phyloP scores from a whole-genome alignment of 306 rosid species.

The Potentilla sterilis region DNA sequence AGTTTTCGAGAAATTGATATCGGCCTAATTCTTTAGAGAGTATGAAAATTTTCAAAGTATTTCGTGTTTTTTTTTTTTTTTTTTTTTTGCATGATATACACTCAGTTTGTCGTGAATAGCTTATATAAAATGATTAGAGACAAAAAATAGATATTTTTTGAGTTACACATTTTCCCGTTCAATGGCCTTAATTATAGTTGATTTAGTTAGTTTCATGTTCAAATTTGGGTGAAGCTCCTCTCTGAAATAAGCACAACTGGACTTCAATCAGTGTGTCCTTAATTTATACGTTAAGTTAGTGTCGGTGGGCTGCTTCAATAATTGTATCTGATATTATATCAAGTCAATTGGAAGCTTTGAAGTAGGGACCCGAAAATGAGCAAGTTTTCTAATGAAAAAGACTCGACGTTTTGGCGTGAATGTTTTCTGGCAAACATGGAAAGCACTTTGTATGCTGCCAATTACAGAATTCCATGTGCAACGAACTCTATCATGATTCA shows the following conservation, averaged over 20 bases:
- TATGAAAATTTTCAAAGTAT: too few species aligned
- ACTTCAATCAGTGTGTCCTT: not conserved
- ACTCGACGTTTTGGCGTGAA: not conserved
- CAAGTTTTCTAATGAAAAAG: not conserved
- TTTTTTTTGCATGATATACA: too few species aligned
- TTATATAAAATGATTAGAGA: too few species aligned
- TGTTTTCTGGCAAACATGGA: constrained; percentile 11
- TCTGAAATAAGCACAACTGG: not conserved
- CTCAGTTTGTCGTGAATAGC: not conserved
- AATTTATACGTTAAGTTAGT: not conserved
- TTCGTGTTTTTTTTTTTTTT: too few species aligned
- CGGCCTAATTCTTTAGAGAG: too few species aligned
- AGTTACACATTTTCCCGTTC: too few species aligned
- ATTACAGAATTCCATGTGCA: constrained; percentile 4
- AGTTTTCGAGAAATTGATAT: too few species aligned
- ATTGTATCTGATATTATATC: constrained; percentile 9
- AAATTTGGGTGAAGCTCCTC: not conserved
- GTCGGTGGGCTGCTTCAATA: constrained; percentile 30
- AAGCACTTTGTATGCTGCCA: constrained; percentile 6
- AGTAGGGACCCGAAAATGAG: constrained; percentile 12
- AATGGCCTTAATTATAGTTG: too few species aligned
- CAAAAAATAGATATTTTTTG: too few species aligned
- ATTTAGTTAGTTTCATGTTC: not conserved
- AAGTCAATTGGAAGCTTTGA: not conserved
- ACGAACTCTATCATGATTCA: not conserved